Evolutionary conservation across 1,139 yeast species (phyloP), one percentile per base, ranked within the genome.

Genomic region (Blastobotrys petasosporus): DNA sequence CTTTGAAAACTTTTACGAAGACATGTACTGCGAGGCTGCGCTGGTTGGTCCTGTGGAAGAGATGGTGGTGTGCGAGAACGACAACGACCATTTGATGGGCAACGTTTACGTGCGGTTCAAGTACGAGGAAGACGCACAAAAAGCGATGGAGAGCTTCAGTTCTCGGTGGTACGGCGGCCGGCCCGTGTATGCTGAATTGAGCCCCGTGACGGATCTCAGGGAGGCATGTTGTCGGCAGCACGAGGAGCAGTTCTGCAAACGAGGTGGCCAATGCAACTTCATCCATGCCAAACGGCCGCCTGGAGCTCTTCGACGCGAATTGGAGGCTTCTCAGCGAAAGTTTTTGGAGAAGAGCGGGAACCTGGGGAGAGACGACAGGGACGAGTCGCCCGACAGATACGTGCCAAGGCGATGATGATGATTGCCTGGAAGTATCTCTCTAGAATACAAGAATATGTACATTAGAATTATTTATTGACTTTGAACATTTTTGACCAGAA

Each of bases 241-340:
- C 59, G 88, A 82, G 42, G 67, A 72, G 4, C 64, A 72, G 35
- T 68, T 68, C 29, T 90, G 97, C 63, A 75, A 73, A 25, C 74
- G 97, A 60, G 92, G 88, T 1, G 87, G 83, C 30, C 75, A 76
- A 57, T 90, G 97, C 64, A 90, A 90, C 64, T 87, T 85, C 63
- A 84, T 88, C 76, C 97, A 90, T 63, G 74, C 83, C 1, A 72
- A 82, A 54, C 67, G 74, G 34, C 90, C 94, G 0, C 64, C 76
- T 1, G 59, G 62, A 11, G 67, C 61, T 15, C 59, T 82, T 31
- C 64, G 69, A 40, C 61, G 61, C 16, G 67, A 66, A 15, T 61
- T 84, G 47, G 63, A 61, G 38, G 48, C 58, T 15, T 59, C 71
- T 2, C 74, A 69, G 57, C 56, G 55, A 51, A 62, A 63, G 50